Conservation (phyloP, 257 asterid species). For the Solanum piurae region DNA sequence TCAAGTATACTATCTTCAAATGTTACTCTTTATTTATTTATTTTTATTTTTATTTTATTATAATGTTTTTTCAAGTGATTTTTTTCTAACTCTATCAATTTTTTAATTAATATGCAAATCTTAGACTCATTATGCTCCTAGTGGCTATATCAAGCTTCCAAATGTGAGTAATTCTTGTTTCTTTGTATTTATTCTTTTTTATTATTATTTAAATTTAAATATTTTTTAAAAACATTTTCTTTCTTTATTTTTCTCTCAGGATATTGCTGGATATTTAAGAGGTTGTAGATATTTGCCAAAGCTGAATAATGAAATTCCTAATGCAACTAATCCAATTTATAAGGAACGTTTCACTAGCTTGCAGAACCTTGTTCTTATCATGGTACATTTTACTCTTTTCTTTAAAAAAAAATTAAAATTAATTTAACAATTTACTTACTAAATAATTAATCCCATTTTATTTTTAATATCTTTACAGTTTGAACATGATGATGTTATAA, state of each 20-base stretch:
- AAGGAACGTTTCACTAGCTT: constrained; percentile 15
- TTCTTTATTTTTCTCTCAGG: background rate
- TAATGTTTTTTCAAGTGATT: background rate
- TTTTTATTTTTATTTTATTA: background rate
- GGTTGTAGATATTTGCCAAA: constrained; percentile 14
- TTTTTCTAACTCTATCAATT: background rate
- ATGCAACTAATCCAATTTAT: background rate
- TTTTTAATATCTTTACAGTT: background rate
- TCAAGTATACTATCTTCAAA: background rate
- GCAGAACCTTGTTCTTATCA: constrained; percentile 17
- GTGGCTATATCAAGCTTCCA: constrained; percentile 21
- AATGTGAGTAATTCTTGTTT: background rate
- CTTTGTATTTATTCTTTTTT: background rate
- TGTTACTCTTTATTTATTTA: background rate
- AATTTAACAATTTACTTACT: background rate
- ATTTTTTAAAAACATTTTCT: background rate
- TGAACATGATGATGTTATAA: constrained; percentile 13
- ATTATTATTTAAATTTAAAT: background rate
- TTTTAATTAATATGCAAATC: background rate
- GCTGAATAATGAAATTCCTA: constrained; percentile 13
- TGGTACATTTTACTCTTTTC: background rate
- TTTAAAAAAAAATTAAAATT: accelerated
- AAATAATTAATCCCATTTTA: background rate
- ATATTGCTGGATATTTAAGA: constrained; percentile 11
- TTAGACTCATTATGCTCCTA: constrained; percentile 14